Base-by-base conservation (phyloP, 768 basidiomycete genomes). In the Mycena capillaripes region DNA sequence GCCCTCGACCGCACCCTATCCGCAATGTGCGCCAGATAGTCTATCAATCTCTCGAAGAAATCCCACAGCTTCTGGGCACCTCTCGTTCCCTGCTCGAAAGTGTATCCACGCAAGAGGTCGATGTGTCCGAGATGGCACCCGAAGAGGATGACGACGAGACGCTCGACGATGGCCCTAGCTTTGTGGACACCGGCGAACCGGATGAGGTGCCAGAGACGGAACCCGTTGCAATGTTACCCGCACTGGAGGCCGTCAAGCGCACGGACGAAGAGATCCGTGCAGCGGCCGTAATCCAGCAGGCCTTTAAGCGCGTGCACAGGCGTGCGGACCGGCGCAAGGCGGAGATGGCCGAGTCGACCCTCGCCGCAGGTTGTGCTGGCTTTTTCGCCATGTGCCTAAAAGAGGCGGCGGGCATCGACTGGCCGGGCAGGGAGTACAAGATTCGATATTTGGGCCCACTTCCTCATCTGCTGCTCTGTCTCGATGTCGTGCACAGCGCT, bases 381-480 rank as follows among this genome's bases (percentile, higher is more conserved):
- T 53, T 80, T 30, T 86, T 83, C 59, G 12, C 50, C 25, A 66
- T 69, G 17, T 87, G 81, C 52, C 60, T 80, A 34, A 71, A 75
- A 52, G 75, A 77, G 29, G 79, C 80, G 29, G 74, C 70, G 48
- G 73, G 66, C 9, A 79, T 80, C 32, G 61, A 66, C 4, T 84
- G 85, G 84, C 40, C 69, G 38, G 65, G 63, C 29, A 74, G 71
- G 7, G 70, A 65, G 21, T 88, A 89, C 69, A 81, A 80, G 17
- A 65, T 76, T 0, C 76, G 85, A 17, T 87, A 84, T 73, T 76
- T 81, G 9, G 82, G 82, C 2, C 81, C 82, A 48, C 77, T 89
- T 10, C 85, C 87, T 2, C 84, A 81, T 60, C 72, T 88, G 32
- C 76, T 87, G 3, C 71, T 85, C 2, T 86, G 83, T 70, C 79